These are phyloP conservation scores for Penicillium sp. DNA, from an alignment of 2,329 filamentous ascomycete species.

Conservation along the genomic window DNA sequence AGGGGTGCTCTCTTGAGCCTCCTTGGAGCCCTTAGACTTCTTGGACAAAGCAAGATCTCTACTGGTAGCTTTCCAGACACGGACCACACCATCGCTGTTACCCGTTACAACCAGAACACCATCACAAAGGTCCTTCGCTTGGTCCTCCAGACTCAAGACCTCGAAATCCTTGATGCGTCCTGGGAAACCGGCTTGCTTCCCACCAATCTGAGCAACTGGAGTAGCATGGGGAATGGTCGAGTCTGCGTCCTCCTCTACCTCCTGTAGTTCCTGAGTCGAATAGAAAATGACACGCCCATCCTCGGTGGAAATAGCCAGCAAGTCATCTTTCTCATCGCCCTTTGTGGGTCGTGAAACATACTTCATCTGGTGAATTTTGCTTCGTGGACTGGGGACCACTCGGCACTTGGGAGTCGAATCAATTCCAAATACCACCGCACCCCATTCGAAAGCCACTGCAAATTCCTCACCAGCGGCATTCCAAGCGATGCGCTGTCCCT, in stretches of 20 bases:
- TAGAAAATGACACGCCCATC: slow-evolving; percentile 86
- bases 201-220: slow-evolving; percentile 74
- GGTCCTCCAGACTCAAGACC: slow-evolving; percentile 52
- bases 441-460: slow-evolving; percentile 83
- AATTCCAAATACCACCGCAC: slow-evolving; percentile 81
- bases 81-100: slow-evolving; percentile 82
- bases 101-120: slow-evolving; percentile 66
- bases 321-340: slow-evolving; percentile 45
- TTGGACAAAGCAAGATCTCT: slow-evolving; percentile 28
- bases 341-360: slow-evolving; percentile 60
- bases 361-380: slow-evolving; percentile 79
- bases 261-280: slow-evolving; percentile 57
- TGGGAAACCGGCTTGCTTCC: slow-evolving; percentile 64
- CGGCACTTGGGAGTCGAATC: slow-evolving; percentile 77
- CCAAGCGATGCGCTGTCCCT: slow-evolving; percentile 82
- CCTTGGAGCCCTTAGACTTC: slow-evolving; percentile 14
- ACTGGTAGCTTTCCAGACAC: slow-evolving; percentile 66
- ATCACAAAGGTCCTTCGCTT: slow-evolving; percentile 27
- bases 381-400: slow-evolving; percentile 65
- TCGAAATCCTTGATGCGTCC: slow-evolving; percentile 88
- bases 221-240: slow-evolving; percentile 60
- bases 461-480: slow-evolving; percentile 76
- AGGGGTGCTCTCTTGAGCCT: slow-evolving; percentile 11
- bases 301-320: slow-evolving; percentile 81
- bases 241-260: slow-evolving; percentile 46